Percentiles rank a stretch among this genome's conserved stretches.
These are phyloP conservation scores for Bacidia gigantensis DNA, from an alignment of 495 filamentous ascomycete genomes.

Conservation along the genomic window DNA sequence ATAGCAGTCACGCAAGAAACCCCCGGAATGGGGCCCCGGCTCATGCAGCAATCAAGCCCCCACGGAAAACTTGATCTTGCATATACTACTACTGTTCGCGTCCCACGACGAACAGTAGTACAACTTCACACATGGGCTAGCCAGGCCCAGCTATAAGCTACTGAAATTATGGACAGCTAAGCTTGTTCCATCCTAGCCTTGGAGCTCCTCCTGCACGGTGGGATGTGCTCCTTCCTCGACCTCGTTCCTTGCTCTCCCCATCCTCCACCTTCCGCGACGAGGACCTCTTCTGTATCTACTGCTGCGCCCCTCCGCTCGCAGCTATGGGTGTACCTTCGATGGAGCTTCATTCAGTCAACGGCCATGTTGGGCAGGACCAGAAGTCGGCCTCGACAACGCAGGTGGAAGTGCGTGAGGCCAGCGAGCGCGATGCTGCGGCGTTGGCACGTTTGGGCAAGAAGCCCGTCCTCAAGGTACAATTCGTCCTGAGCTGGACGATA, in stretches of 20 bases:
- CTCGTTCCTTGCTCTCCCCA: neutral
- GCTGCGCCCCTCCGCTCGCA: neutral
- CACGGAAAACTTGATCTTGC: neutral
- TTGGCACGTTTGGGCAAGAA: slow-evolving; percentile 38
- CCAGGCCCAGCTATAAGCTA: too few relatives aligned
- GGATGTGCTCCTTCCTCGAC: neutral
- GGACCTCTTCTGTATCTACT: neutral
- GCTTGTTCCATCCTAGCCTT: neutral
- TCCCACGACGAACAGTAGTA: too few relatives aligned
- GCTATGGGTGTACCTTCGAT: slow-evolving; percentile 3
- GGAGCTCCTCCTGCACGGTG: neutral
- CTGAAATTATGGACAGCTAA: too few relatives aligned
- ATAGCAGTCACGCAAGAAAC: neutral
- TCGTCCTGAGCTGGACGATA: neutral
- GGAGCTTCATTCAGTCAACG: slow-evolving; percentile 6
- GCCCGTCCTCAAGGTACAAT: slow-evolving; percentile 30
- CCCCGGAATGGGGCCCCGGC: neutral
- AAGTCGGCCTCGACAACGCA: slow-evolving; percentile 1
- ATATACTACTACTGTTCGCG: neutral
- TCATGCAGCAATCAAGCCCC: neutral
- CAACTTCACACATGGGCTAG: too few relatives aligned
- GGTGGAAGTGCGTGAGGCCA: slow-evolving; percentile 4
- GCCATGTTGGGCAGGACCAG: neutral
- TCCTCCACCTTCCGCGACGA: neutral
- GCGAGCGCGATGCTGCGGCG: slow-evolving; percentile 25